phyloP scores from a whole-genome alignment of 2,329 filamentous ascomycete species.

The Phaeoacremonium minimum region DNA sequence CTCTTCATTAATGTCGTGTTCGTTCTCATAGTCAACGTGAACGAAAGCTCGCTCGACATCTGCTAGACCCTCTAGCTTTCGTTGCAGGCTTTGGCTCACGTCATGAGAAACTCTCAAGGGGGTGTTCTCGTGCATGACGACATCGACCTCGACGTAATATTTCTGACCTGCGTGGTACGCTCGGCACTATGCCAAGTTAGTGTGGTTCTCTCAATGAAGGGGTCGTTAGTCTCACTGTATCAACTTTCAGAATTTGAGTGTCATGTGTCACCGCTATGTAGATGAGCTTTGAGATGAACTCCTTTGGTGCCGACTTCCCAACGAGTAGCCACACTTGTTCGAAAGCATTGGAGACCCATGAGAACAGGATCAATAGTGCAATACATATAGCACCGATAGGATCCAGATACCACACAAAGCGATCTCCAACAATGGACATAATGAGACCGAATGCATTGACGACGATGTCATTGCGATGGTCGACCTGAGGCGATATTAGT shows the following conservation, averaged over 20 bases:
- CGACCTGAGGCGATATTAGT: too few species aligned
- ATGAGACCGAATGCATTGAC: constrained; percentile 51
- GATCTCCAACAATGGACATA: constrained; percentile 50
- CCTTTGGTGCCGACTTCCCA: constrained; percentile 54
- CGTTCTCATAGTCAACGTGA: constrained; percentile 38
- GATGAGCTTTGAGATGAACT: constrained; percentile 51
- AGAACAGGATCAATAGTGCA: constrained; percentile 56
- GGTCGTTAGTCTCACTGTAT: constrained; percentile 32
- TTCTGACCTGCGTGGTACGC: constrained; percentile 59
- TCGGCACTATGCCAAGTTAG: constrained; percentile 32
- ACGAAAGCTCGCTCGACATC: constrained; percentile 40
- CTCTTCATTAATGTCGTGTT: constrained; percentile 33
- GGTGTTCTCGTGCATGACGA: constrained; percentile 52
- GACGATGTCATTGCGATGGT: constrained; percentile 52
- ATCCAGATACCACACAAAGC: constrained; percentile 56
- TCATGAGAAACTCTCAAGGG: constrained; percentile 55
- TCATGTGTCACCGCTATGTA: constrained; percentile 53
- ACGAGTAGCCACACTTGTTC: constrained; percentile 60
- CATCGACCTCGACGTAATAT: constrained; percentile 59
- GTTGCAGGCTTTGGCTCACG: constrained; percentile 54
- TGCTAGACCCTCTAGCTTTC: constrained; percentile 50
- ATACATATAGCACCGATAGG: constrained; percentile 57
- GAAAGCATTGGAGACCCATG: constrained; percentile 56
- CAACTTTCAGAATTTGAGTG: constrained; percentile 49
- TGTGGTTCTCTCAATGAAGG: not conserved